Evolutionary conservation across 202 grass and related monocot species (phyloP).

Genomic region (Cymbopogon flexuosus): DNA sequence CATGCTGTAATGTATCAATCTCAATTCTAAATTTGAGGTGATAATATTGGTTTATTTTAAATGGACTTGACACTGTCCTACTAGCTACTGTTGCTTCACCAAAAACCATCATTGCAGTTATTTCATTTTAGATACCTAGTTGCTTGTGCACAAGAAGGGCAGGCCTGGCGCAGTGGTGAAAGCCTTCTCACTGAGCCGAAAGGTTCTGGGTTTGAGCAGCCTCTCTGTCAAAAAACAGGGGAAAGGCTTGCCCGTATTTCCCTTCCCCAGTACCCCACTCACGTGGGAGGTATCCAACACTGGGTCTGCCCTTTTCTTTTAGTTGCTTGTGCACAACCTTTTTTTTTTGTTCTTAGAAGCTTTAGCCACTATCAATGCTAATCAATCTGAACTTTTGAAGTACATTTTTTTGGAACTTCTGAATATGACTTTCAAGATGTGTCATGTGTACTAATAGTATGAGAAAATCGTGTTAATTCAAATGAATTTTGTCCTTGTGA

Average conservation of each 20-base stretch:
- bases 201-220: too few species aligned
- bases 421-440: neutral
- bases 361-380: neutral
- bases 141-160: too few species aligned
- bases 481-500: neutral
- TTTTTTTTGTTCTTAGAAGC: neutral
- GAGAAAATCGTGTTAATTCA: neutral
- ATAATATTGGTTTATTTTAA: neutral
- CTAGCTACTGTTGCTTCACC: neutral
- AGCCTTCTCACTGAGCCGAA: too few species aligned
- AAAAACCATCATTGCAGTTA: neutral
- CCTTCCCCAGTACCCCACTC: too few species aligned
- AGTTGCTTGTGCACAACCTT: neutral
- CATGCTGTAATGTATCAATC: slow-evolving; percentile 1
- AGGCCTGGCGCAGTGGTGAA: too few species aligned
- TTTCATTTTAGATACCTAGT: neutral
- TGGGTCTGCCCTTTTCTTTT: neutral
- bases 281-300: too few species aligned
- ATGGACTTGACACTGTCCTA: neutral
- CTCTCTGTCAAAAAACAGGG: too few species aligned
- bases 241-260: too few species aligned
- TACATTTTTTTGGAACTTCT: neutral
- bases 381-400: neutral
- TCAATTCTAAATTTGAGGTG: neutral
- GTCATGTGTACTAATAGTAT: neutral